Base-by-base conservation (phyloP, 1,284 basidiomycete species). In the Omphalotus olearius region DNA sequence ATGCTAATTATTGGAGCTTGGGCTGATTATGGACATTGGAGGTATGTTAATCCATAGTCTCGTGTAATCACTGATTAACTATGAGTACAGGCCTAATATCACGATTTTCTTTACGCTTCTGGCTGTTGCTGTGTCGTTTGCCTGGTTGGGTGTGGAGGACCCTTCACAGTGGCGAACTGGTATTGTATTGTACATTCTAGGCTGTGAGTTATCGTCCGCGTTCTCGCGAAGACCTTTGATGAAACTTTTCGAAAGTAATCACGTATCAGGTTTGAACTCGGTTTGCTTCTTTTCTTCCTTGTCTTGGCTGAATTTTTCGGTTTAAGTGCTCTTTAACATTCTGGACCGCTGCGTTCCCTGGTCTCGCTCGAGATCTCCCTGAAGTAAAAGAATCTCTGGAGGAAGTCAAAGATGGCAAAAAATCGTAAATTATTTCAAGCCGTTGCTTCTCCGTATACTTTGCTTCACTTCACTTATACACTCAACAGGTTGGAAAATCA, bases 311-410 rank as follows among this genome's bases (percentile, higher is more conserved):
- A 33, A 33, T 13, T 33, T 10, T 33, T 33, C 7, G 35, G 44
- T 26, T 14, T 25, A 33, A 85, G 79, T 81, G 85, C 51, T 75
- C 84, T 23, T 66, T 91, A 42, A 90, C 87, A 0, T 90, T 90
- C 66, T 92, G 88, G 88, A 89, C 88, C 0, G 88, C 89, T 6
- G 89, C 90, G 3, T 91, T 93, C 63, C 88, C 89, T 0, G 85
- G 85, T 11, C 73, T 92, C 7, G 84, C 85, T 17, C 74, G 83
- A 14, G 79, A 90, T 60, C 74, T 91, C 33, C 83, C 85, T 0
- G 82, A 90, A 60, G 80, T 92, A 41, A 74, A 74, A 61, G 62
- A 68, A 47, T 85, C 82, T 1, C 64, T 71, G 2, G 55, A 55
- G 2, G 66, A 75, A 45, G 72, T 68, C 2, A 65, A 67, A 43